Conservation (phyloP, 2,329 filamentous ascomycete genomes). For the Exophiala mesophila region DNA sequence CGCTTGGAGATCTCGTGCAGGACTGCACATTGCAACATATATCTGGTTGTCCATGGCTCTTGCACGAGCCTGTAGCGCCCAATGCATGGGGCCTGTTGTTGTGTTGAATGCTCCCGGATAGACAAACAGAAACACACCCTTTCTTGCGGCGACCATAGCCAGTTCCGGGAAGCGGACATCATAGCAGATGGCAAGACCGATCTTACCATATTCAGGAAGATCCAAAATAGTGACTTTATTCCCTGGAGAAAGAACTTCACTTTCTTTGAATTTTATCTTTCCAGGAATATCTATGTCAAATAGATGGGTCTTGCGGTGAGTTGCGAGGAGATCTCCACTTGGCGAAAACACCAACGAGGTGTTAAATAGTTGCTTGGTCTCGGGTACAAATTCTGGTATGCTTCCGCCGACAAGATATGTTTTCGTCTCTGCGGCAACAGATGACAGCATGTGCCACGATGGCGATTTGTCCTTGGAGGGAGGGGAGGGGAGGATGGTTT, state of each 20-base stretch:
- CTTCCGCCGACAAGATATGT: constrained; percentile 86
- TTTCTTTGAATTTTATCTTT: constrained; percentile 86
- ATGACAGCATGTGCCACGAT: constrained; percentile 76
- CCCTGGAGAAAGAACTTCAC: constrained; percentile 79
- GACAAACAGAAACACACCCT: constrained; percentile 78
- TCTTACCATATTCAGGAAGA: constrained; percentile 78
- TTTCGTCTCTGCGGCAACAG: constrained; percentile 71
- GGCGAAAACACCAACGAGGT: constrained; percentile 81
- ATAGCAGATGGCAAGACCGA: constrained; percentile 93
- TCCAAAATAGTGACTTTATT: constrained; percentile 82
- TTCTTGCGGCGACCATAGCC: constrained; percentile 79
- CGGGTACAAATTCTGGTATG: constrained; percentile 73
- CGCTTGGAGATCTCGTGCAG: constrained; percentile 71
- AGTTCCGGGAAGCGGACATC: constrained; percentile 95
- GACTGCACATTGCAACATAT: constrained; percentile 88
- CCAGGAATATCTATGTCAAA: constrained; percentile 98
- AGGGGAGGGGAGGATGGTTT: constrained; percentile 74
- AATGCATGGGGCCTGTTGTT: constrained; percentile 88
- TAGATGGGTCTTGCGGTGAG: constrained; percentile 88
- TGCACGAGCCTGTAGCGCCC: constrained; percentile 75
- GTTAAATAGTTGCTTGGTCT: constrained; percentile 76
- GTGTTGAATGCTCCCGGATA: constrained; percentile 98
- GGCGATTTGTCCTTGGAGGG: constrained; percentile 67
- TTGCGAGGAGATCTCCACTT: constrained; percentile 71
- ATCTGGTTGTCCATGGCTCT: constrained; percentile 90